Conservation (phyloP, 495 filamentous ascomycete genomes). For the Lepidopterella palustris region DNA sequence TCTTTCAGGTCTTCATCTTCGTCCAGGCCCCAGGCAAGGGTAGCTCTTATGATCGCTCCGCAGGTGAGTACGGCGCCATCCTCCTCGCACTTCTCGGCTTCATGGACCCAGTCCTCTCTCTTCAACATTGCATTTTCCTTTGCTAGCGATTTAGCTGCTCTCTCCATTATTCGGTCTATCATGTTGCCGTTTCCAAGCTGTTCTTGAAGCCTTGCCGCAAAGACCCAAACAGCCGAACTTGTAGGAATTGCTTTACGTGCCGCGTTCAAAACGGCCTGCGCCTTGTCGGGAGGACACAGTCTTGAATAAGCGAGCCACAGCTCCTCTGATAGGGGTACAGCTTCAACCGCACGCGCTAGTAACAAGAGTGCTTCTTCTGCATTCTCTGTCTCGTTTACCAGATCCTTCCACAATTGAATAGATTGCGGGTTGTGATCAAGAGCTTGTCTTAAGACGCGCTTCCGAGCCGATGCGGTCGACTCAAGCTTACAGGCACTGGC, state of each 20-base stretch:
- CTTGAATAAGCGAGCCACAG: constrained; percentile 91
- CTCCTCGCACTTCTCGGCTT: constrained; percentile 91
- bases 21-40: constrained; percentile 86
- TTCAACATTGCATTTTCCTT: constrained; percentile 93
- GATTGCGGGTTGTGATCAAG: constrained; percentile 86
- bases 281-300: constrained; percentile 80
- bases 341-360: constrained; percentile 85
- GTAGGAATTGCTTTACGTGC: constrained; percentile 89
- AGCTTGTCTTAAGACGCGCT: constrained; percentile 82
- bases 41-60: constrained; percentile 81
- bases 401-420: constrained; percentile 91
- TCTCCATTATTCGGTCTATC: constrained; percentile 80
- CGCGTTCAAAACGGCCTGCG: constrained; percentile 89
- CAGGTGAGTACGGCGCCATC: constrained; percentile 86
- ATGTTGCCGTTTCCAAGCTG: constrained; percentile 69
- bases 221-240: constrained; percentile 93
- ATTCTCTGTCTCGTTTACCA: constrained; percentile 92
- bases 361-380: constrained; percentile 77
- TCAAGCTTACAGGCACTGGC: constrained; percentile 92
- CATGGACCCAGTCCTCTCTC: constrained; percentile 91
- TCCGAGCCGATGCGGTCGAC: constrained; percentile 68
- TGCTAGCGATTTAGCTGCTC: constrained; percentile 82
- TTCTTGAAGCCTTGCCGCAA: constrained; percentile 84
- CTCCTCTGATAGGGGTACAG: constrained; percentile 87
- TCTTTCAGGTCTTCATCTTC: constrained; percentile 97